Conservation (phyloP, 2,329 filamentous ascomycete species). For the Penicillium paneum region DNA sequence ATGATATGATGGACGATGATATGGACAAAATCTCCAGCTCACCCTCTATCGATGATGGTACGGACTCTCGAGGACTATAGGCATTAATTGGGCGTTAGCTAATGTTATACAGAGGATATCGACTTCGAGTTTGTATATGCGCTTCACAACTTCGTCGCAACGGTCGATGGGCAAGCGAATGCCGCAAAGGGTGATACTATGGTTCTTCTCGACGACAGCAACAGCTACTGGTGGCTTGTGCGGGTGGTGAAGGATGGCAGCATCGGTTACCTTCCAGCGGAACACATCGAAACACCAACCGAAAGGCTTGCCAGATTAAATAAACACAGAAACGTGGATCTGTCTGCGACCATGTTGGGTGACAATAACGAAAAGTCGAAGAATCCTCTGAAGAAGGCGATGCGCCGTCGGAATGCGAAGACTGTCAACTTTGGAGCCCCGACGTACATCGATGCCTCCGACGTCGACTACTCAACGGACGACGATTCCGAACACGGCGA, state of each 20-base stretch:
- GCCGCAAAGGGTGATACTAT: slow-evolving; percentile 98
- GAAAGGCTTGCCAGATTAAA: slow-evolving; percentile 90
- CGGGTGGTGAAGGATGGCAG: slow-evolving; percentile 96
- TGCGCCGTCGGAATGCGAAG: slow-evolving; percentile 77
- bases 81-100: slow-evolving; percentile 49
- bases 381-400: slow-evolving; percentile 77
- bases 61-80: slow-evolving; percentile 43
- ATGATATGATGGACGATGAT: slow-evolving; percentile 79
- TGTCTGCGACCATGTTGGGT: slow-evolving; percentile 68
- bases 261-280: slow-evolving; percentile 90
- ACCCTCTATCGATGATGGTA: slow-evolving; percentile 97
- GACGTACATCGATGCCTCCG: slow-evolving; percentile 83
- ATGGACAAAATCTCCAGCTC: slow-evolving; percentile 99
- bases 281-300: slow-evolving; percentile 97
- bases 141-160: slow-evolving; percentile 94
- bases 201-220: slow-evolving; percentile 96
- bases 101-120: slow-evolving; percentile 94
- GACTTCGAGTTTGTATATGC: slow-evolving; percentile 99
- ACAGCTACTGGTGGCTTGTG: slow-evolving; percentile 99
- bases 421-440: slow-evolving; percentile 81
- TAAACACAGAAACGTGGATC: slow-evolving; percentile 95
- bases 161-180: slow-evolving; percentile 96
- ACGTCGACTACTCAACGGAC: slow-evolving; percentile 78
- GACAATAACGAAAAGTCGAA: slow-evolving; percentile 76
- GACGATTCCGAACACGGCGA: slow-evolving; percentile 61